Percentiles rank a stretch among this genome's conserved stretches.
Conservation (phyloP, 768 basidiomycete genomes). For the Exidia glandulosa region DNA sequence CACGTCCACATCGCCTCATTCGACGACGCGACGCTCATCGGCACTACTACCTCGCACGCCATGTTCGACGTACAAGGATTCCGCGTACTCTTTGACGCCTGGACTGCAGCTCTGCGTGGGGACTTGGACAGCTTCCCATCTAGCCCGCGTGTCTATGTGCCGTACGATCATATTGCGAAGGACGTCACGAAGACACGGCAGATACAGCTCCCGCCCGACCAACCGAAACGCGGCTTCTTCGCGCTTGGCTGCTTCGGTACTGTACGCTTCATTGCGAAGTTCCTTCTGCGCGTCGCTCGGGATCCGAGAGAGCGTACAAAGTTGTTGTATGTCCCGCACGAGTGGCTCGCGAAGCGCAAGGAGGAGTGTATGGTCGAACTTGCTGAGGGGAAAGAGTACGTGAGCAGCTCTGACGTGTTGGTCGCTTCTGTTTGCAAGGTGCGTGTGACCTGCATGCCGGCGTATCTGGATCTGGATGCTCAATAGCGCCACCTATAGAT, state of each 20-base stretch:
- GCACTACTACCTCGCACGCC: neutral
- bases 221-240: neutral
- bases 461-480: no score
- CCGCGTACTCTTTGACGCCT: neutral
- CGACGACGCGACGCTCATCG: neutral
- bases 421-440: neutral
- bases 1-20: neutral
- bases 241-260: neutral
- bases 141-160: neutral
- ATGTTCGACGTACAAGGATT: neutral
- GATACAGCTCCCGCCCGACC: neutral
- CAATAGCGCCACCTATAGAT: no score
- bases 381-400: neutral
- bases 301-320: neutral
- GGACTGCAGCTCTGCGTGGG: neutral
- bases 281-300: neutral
- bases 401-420: neutral
- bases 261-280: neutral
- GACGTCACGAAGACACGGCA: neutral
- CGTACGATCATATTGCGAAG: neutral
- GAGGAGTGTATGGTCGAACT: neutral
- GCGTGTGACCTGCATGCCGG: no score
- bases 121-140: neutral
- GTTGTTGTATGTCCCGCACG: neutral
- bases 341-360: neutral